Conservation (phyloP, 1,139 yeast genomes). For the Saccharomycopsis phalli region DNA sequence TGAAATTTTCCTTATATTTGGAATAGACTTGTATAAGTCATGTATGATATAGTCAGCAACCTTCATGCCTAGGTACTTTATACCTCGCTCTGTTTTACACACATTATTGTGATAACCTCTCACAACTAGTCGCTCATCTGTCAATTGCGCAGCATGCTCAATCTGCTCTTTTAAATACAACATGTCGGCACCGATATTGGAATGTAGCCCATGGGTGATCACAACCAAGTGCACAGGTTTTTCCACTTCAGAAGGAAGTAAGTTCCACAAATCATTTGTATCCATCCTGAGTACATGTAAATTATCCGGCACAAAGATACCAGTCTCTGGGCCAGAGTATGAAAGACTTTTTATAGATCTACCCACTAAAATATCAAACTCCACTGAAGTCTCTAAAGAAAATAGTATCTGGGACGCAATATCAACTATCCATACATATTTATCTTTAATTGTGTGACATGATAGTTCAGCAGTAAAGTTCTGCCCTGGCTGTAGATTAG, state of each 20-base stretch:
- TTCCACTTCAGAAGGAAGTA: slow-evolving; percentile 32
- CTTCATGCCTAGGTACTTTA: slow-evolving; percentile 49
- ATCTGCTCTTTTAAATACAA: slow-evolving; percentile 50
- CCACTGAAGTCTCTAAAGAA: slow-evolving; percentile 17
- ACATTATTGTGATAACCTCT: slow-evolving; percentile 52
- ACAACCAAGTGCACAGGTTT: slow-evolving; percentile 51
- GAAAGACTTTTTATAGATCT: not conserved
- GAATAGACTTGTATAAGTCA: slow-evolving; percentile 32
- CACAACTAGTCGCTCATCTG: slow-evolving; percentile 38
- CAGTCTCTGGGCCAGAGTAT: slow-evolving; percentile 2
- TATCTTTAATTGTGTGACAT: slow-evolving; percentile 35
- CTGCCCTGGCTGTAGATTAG: slow-evolving; percentile 65
- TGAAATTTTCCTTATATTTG: slow-evolving; percentile 41
- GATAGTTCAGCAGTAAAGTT: slow-evolving; percentile 45
- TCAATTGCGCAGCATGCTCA: slow-evolving; percentile 29
- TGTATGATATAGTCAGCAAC: slow-evolving; percentile 49
- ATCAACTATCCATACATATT: slow-evolving; percentile 74
- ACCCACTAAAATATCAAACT: slow-evolving; percentile 16
- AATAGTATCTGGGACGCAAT: slow-evolving; percentile 80
- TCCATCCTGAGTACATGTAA: slow-evolving; percentile 21
- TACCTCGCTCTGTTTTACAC: slow-evolving; percentile 56
- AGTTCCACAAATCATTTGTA: slow-evolving; percentile 46
- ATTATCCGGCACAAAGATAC: slow-evolving; percentile 4
- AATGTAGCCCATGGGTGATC: slow-evolving; percentile 59
- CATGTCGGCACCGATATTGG: slow-evolving; percentile 57